Evolutionary conservation across 2,329 filamentous ascomycete genomes (phyloP), one percentile per base, ranked within the genome.

Genomic region (Fusarium avenaceum): DNA sequence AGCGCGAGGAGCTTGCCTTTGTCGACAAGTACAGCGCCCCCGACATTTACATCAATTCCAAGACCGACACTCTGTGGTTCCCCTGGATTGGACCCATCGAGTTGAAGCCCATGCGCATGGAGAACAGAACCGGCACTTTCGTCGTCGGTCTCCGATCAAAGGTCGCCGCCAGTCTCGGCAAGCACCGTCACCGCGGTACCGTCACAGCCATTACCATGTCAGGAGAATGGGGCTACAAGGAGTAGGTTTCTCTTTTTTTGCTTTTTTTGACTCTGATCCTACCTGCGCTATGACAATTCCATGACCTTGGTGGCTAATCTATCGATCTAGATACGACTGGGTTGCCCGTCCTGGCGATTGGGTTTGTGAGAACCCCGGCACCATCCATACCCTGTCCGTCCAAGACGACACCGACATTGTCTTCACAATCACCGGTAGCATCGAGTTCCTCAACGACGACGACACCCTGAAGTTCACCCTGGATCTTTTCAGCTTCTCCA

Each of bases 21-120:
- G 67, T 66, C 50, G 71, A 73, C 68, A 73, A 70, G 52, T 73
- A 71, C 65, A 72, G 71, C 60, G 68, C 70, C 3, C 71, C 71
- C 49, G 71, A 73, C 20, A 52, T 73, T 38, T 73, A 72, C 13
- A 72, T 73, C 63, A 71, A 65, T 40, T 55, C 19, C 15, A 58
- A 72, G 49, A 56, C 46, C 4, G 71, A 71, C 47, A 73, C 70
- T 9, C 28, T 71, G 2, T 73, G 68, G 68, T 73, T 72, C 30
- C 67, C 65, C 4, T 68, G 65, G 65, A 65, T 68, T 6, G 65
- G 65, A 11, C 65, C 65, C 14, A 68, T 68, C 19, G 65, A 68
- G 33, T 13, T 68, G 28, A 68, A 68, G 65, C 65, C 65, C 19
- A 49, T 68, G 30, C 65, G 65, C 17, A 65, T 68, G 65, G 65